Evolutionary conservation across 257 asterid species (phyloP).

Genomic region (Striga asiatica): DNA sequence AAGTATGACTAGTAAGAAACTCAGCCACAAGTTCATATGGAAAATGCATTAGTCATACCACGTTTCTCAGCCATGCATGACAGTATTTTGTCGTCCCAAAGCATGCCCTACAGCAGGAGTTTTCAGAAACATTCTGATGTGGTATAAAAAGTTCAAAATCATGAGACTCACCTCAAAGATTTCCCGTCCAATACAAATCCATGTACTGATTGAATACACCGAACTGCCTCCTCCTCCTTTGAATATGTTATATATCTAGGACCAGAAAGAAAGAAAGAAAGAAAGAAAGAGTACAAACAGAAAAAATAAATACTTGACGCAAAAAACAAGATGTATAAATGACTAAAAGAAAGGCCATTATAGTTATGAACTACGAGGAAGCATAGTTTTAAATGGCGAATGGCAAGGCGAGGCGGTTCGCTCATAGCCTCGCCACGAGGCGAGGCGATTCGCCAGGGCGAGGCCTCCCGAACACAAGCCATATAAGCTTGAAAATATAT

Average conservation of each 20-base stretch:
- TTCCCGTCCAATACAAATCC: slow-evolving; percentile 77
- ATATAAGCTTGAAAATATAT: no score
- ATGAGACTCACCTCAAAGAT: slow-evolving; percentile 49
- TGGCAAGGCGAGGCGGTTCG: no score
- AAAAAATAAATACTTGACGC: not conserved
- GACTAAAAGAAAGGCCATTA: no score
- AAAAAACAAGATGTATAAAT: not conserved
- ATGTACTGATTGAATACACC: slow-evolving; percentile 92
- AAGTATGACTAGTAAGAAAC: not conserved
- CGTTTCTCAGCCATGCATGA: slow-evolving; percentile 85
- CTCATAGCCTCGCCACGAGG: no score
- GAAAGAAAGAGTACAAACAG: not conserved
- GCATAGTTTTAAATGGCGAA: no score
- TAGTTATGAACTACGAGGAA: no score
- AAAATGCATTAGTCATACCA: slow-evolving; percentile 30
- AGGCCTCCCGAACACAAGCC: no score
- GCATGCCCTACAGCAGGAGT: slow-evolving; percentile 60
- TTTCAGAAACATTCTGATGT: slow-evolving; percentile 15
- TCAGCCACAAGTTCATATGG: not conserved
- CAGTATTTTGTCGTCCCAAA: slow-evolving; percentile 88
- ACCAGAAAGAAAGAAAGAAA: not conserved
- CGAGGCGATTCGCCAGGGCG: no score
- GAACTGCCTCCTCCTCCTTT: slow-evolving; percentile 88
- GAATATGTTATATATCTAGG: slow-evolving; percentile 80
- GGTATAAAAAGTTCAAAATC: not conserved